Evolutionary conservation across 176 grass and related monocot species (phyloP), one percentile per base, ranked within the genome.

Genomic region (Secale cereale): DNA sequence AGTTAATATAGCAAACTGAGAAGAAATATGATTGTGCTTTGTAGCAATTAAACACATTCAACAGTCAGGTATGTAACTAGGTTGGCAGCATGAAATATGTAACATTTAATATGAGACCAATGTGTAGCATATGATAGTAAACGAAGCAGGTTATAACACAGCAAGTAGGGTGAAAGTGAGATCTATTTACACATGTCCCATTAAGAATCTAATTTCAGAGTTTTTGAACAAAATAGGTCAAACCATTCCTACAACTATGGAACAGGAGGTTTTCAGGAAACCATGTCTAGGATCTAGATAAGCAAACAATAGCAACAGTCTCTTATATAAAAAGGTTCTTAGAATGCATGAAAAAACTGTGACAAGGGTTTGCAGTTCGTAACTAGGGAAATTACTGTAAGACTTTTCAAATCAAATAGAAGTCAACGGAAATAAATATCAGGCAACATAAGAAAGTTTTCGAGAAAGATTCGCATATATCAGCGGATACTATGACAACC

Each of bases 21-120:
- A 78, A 76, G 31, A 48, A 68, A 22, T 33, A 85, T 22, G 23
- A 6, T 41, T 68, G 45, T 22, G 22, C 4, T 78, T n/a, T 25
- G 20, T 61, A 85, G 43, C 73, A 79, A 15, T 62, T 69, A 87
- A 82, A 60, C 37, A 85, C 37, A 77, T 60, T 80, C 68, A 70
- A 73, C 8, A 3, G 37, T 26, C 29, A 68, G 45, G 14, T 7
- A 26, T 76, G 27, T 54, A 76, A 54, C 79, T 31, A 46, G 10
- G 61, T 85, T 82, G 13, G 68, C 74, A 76, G 35, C 45, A 56
- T 78, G 20, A 50, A 27, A 30, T 81, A 57, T 65, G 78, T 62
- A 76, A 76, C 19, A 77, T 62, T 81, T 54, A 37, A 54, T 71
- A 71, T 31, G 19, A 70, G 23, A 78, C 10, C 9, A 65, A 56